Conservation (phyloP, 202 grass and related monocot genomes). For the Schoenoplectus triqueter region DNA sequence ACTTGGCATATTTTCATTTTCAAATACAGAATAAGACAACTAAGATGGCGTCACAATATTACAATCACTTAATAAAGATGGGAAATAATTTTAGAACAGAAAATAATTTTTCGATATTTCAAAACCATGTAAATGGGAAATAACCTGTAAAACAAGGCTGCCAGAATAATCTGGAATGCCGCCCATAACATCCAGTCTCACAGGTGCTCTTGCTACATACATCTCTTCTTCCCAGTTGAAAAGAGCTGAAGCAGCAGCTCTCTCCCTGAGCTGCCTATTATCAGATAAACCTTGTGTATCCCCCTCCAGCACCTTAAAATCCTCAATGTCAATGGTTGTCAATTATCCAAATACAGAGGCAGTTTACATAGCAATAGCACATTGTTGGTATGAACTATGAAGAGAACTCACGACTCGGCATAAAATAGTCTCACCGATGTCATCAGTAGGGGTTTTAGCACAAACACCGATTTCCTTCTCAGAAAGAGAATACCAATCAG, state of each 20-base stretch:
- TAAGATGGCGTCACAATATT: conserved; percentile 32
- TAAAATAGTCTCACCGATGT: conserved; percentile 48
- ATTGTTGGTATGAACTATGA: background rate
- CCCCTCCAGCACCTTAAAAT: conserved; percentile 90
- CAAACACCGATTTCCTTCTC: conserved; percentile 85
- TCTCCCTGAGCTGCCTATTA: conserved; percentile 74
- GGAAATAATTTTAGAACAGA: conserved; percentile 18
- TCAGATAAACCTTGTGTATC: conserved; percentile 82
- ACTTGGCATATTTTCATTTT: conserved; percentile 75
- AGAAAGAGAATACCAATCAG: conserved; percentile 94
- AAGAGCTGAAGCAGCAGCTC: conserved; percentile 76
- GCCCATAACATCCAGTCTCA: conserved; percentile 91
- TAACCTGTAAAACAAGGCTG: conserved; percentile 90
- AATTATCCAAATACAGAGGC: background rate
- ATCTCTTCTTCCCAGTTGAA: conserved; percentile 98
- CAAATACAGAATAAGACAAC: conserved; percentile 30
- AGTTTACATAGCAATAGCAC: background rate
- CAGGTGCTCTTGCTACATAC: conserved; percentile 96
- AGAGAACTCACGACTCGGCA: conserved; percentile 58
- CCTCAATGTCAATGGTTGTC: conserved; percentile 42
- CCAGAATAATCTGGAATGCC: conserved; percentile 98
- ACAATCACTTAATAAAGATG: conserved; percentile 23
- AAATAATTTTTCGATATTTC: background rate
- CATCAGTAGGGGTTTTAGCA: conserved; percentile 37
- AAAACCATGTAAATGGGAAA: conserved; percentile 24